phyloP scores from a whole-genome alignment of 805 yeast genomes.

The Nadsonia fulvescens region DNA sequence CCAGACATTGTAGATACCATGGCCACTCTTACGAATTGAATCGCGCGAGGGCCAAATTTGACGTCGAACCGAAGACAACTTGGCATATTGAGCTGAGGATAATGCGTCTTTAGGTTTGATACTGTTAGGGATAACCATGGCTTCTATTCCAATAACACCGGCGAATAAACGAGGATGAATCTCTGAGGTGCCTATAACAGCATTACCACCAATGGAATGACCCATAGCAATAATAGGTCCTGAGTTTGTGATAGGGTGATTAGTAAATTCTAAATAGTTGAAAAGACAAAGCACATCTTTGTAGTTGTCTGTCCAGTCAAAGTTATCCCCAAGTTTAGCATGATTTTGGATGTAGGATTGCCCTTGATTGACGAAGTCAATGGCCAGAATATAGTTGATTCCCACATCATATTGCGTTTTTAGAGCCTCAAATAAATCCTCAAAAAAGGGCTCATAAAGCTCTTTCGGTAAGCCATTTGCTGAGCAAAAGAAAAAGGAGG shows the following conservation, averaged over 20 bases:
- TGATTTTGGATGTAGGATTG: conserved; percentile 10
- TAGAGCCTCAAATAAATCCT: conserved; percentile 1
- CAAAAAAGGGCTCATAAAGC: conserved; percentile 2
- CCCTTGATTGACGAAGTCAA: conserved; percentile 10
- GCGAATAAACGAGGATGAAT: conserved; percentile 8
- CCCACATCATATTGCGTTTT: conserved; percentile 4
- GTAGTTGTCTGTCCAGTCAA: conserved; percentile 9
- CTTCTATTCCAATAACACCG: conserved; percentile 9
- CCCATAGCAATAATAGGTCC: conserved; percentile 11
- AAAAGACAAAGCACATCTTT: conserved; percentile 7
- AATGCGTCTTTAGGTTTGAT: conserved; percentile 3
- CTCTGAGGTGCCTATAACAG: conserved; percentile 4
- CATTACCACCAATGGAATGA: conserved; percentile 12
- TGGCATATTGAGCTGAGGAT: conserved; percentile 3
- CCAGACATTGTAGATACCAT: conserved; percentile 6
- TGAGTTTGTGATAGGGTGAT: conserved; percentile 5
- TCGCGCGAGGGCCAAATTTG: conserved; percentile 9
- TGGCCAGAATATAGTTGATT: conserved; percentile 5
- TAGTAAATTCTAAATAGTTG: conserved; percentile 5
- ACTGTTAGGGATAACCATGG: conserved; percentile 8
- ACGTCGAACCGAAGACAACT: conserved; percentile 6
- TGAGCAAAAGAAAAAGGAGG: conserved; percentile 4
- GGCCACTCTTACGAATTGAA: conserved; percentile 4
- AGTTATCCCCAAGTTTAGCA: conserved; percentile 9
- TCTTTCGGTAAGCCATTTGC: conserved; percentile 6